These are phyloP conservation scores for Alternaria ventricosa DNA, from an alignment of 2,329 filamentous ascomycete genomes.

Conservation along the genomic window DNA sequence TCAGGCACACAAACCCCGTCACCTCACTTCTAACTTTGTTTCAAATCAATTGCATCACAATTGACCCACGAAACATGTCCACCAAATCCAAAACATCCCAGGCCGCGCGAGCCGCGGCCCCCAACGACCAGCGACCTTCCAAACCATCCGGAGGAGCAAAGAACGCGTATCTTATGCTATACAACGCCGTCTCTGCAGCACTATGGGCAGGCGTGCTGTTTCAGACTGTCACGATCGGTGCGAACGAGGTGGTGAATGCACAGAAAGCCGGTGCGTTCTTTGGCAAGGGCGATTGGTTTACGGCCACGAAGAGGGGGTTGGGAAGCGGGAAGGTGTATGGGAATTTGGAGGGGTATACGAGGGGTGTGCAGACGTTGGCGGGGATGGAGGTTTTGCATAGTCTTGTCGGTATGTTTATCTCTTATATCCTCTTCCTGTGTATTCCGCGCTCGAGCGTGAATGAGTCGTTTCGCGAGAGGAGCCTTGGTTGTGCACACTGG, in stretches of 20 bases:
- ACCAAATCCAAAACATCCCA: slow-evolving; percentile 1
- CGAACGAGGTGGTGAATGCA: slow-evolving; percentile 18
- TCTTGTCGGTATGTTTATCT: slow-evolving; percentile 63
- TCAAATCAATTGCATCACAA: background rate
- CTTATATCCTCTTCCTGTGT: too few relatives aligned
- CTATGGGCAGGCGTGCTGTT: slow-evolving; percentile 81
- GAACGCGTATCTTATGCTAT: slow-evolving; percentile 74
- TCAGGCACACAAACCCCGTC: background rate
- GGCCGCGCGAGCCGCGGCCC: background rate
- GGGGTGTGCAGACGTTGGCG: slow-evolving; percentile 84
- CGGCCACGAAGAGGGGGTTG: slow-evolving; percentile 19
- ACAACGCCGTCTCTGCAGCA: slow-evolving; percentile 79
- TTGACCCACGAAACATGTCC: background rate
- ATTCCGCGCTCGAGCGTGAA: too few relatives aligned
- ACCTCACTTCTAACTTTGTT: background rate
- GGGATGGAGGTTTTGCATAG: slow-evolving; percentile 84
- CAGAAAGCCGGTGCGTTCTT: slow-evolving; percentile 21
- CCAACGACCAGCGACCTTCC: slow-evolving; percentile 7
- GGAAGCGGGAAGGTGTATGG: slow-evolving; percentile 62
- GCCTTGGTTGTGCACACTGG: too few relatives aligned
- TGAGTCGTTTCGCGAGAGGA: too few relatives aligned
- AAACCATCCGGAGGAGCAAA: slow-evolving; percentile 22
- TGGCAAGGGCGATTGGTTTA: slow-evolving; percentile 11
- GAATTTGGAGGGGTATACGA: slow-evolving; percentile 70
- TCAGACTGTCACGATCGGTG: slow-evolving; percentile 66